phyloP scores from a whole-genome alignment of 345 rosid species.

The Citrus unshiu region DNA sequence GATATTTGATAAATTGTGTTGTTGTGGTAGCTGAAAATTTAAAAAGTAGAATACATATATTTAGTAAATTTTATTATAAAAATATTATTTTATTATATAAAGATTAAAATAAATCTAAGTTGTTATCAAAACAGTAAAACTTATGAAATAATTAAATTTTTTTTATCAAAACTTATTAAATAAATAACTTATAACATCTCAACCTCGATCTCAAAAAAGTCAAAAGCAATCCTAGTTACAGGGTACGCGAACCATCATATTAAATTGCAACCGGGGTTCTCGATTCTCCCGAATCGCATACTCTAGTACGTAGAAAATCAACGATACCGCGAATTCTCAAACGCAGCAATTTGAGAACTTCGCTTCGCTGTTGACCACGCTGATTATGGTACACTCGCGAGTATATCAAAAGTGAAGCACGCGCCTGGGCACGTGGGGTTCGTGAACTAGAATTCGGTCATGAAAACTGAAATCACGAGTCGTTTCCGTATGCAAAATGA shows the following conservation, averaged over 20 bases:
- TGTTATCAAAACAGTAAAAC: too few species aligned
- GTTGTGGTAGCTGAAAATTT: fast-evolving
- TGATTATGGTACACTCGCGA: slow-evolving; percentile 15
- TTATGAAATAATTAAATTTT: too few species aligned
- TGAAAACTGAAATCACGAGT: neutral
- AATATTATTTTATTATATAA: too few species aligned
- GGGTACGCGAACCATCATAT: slow-evolving; percentile 11
- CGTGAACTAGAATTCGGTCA: neutral
- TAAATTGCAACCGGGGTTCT: slow-evolving; percentile 11
- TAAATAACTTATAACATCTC: too few species aligned
- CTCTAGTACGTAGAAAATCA: neutral
- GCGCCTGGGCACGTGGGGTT: slow-evolving; percentile 16
- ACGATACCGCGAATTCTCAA: slow-evolving; percentile 9
- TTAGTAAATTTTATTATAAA: too few species aligned
- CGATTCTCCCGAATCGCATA: neutral
- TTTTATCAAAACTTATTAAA: too few species aligned
- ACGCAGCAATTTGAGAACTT: neutral
- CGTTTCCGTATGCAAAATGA: neutral
- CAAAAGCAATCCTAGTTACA: slow-evolving; percentile 3
- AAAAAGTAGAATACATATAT: fast-evolving
- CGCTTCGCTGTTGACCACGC: slow-evolving; percentile 20
- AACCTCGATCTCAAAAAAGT: too few species aligned
- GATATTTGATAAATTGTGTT: fast-evolving
- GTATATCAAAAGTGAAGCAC: neutral
- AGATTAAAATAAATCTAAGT: too few species aligned